Evolutionary conservation across 2,329 filamentous ascomycete species (phyloP), one percentile per base, ranked within the genome.

Genomic region (Colletotrichum melonis): DNA sequence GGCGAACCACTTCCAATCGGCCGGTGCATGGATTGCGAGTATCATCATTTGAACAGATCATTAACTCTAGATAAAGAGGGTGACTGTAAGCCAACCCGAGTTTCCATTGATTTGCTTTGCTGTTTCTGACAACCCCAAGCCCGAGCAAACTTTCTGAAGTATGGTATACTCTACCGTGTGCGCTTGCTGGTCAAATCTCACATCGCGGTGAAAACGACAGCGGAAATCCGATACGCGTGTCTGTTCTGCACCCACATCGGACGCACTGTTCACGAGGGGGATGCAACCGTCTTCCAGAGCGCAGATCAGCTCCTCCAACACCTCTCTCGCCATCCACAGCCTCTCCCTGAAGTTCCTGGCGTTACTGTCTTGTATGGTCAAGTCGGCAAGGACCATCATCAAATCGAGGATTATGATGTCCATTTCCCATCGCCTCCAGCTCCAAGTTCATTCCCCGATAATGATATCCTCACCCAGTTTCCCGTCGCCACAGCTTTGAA

Each of bases 121-220:
- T 28, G 6, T 9, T 26, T 24, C 56, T 66, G 35, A 65, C 42
- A 9, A 0, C 14, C 5, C 3, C 3, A 66, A 84, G 82, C 81
- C 26, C 78, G 80, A 59, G 81, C 79, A 5, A 82, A 81, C 11
- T 80, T 81, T 32, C 74, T 74, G 30, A 81, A 80, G 26, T 76
- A 76, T 5, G 83, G 82, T 3, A 77, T 83, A 5, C 76, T 79
- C 1, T 86, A 83, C 75, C 84, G 84, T 5, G 78, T 84, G 16
- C 81, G 84, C 0, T 80, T 86, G 30, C 79, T 86, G 12, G 84
- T 82, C 77, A 86, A 86, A 67, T 85, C 82, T 16, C 84, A 86
- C 67, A 72, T 86, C 3, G 68, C 78, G n/a, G 79, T 78, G 14
- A 76, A 73, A 5, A 76, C 77, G 19, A 76, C 81, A 42, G 80